These are phyloP conservation scores for Lecanosticta acicola DNA, from an alignment of 2,329 filamentous ascomycete species.

Conservation along the genomic window DNA sequence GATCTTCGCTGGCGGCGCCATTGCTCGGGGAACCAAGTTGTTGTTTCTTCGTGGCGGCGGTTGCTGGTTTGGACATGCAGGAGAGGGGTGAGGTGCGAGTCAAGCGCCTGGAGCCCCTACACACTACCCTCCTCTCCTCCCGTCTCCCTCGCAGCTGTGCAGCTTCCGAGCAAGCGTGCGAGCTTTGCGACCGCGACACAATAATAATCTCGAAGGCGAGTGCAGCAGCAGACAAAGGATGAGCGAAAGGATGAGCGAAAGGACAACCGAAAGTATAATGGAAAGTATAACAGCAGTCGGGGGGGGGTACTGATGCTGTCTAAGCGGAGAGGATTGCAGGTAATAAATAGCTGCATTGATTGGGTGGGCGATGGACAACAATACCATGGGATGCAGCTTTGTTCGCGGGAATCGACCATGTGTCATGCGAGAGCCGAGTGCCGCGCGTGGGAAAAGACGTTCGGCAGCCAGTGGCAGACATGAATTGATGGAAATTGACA, in stretches of 20 bases:
- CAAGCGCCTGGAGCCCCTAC: not conserved
- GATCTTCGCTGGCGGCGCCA: slow-evolving; percentile 12
- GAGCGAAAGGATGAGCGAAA: too few relatives aligned
- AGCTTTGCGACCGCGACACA: too few relatives aligned
- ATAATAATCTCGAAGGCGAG: too few relatives aligned
- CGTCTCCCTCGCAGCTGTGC: too few relatives aligned
- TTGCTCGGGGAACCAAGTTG: slow-evolving; percentile 2
- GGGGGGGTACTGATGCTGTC: too few relatives aligned
- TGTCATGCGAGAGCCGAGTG: not conserved
- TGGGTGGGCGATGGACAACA: not conserved
- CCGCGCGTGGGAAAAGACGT: not conserved
- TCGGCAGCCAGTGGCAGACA: not conserved
- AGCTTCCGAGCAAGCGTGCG: too few relatives aligned
- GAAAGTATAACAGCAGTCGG: too few relatives aligned
- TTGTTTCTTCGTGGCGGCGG: not conserved
- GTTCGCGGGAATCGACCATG: not conserved
- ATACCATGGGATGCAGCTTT: not conserved
- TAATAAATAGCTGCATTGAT: too few relatives aligned
- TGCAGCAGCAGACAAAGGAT: too few relatives aligned
- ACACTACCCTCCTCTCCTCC: not conserved
- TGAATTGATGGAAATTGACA: too few relatives aligned
- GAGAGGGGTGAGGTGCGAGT: not conserved
- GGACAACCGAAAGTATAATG: too few relatives aligned
- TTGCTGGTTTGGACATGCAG: not conserved
- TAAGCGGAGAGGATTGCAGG: too few relatives aligned